Evolutionary conservation across 73 alveolate species (phyloP), one percentile per base, ranked within the genome.

Genomic region (Symbiodinium pilosum): DNA sequence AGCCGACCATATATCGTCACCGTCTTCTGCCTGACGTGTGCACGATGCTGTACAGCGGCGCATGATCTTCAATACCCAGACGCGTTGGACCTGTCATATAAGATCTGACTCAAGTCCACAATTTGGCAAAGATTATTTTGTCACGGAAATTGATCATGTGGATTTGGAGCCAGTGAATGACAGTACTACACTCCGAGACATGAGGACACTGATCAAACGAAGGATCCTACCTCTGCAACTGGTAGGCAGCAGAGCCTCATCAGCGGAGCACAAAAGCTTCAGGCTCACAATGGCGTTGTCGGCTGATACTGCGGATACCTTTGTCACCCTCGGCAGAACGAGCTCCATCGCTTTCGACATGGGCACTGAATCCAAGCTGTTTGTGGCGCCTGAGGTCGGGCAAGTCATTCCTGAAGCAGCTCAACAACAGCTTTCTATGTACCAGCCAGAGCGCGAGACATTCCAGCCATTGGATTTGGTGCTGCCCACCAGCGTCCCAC

Each of bases 61-160:
- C 21, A 36, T 38, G 43, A 28, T 59, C 12, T 64, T 87, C 43
- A 41, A 4, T 40, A 2, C 95, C 16, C 44, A 56, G 16, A 1
- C 34, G 9, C 44, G 18, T 12, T 87, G 95, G 95, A 8, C 20
- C 44, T 34, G 40, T 43, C 95, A 87, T 43, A 12, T 87, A n/a
- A 12, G 95, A 24, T 84, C 95, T 3, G 95, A 87, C 69, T 30
- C 64, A 11, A 38, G 47, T 0, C 95, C 95, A 3, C 86, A 59
- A 47, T 64, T 38, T 3, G 95, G 95, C 26, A 64, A 64, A 36
- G 95, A 87, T 20, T 87, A 87, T 41, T 87, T 87, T 30, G 54
- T 87, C 9, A 2, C 34, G 30, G 86, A 87, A 41, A 24, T 38
- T 21, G 95, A 87, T 39, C 75, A 32, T 26, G 93, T 84, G 75